Conservation (phyloP, 2,329 filamentous ascomycete species). For the Nemania sp. region DNA sequence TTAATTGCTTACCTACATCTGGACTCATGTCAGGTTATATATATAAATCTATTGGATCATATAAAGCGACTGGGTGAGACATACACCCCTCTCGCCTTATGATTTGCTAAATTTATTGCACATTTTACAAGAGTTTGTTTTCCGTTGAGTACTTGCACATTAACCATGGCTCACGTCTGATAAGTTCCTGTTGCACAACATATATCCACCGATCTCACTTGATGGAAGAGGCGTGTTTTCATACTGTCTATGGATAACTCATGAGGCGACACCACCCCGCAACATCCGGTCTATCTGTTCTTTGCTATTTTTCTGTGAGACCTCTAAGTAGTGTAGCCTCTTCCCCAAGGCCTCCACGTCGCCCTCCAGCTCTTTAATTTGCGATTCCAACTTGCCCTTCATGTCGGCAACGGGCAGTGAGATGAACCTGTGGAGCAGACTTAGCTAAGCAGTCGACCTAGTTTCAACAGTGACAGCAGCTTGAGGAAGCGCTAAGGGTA, state of each 20-base stretch:
- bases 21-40: too few relatives aligned
- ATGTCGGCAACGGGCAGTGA: slow-evolving; percentile 72
- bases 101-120: not conserved
- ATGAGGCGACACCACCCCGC: slow-evolving; percentile 44
- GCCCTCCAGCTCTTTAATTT: slow-evolving; percentile 73
- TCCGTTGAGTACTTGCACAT: too few relatives aligned
- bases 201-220: too few relatives aligned
- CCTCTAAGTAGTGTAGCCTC: slow-evolving; percentile 90
- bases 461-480: slow-evolving; percentile 4
- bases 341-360: slow-evolving; percentile 84
- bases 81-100: not conserved
- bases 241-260: too few relatives aligned
- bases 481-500: not conserved
- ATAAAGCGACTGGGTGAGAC: too few relatives aligned
- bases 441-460: slow-evolving; percentile 1
- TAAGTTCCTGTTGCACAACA: too few relatives aligned
- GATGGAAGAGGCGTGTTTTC: too few relatives aligned
- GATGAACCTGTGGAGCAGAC: slow-evolving; percentile 71
- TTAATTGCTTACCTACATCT: too few relatives aligned
- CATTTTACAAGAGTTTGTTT: too few relatives aligned
- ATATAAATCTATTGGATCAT: too few relatives aligned
- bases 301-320: slow-evolving; percentile 91
- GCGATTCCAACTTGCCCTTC: slow-evolving; percentile 72
- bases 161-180: too few relatives aligned
- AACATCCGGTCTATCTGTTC: slow-evolving; percentile 91